Evolutionary conservation across 371 early-diverging fungal genomes (phyloP), one percentile per base, ranked within the genome.

Genomic region (Lichtheimia ramosa): DNA sequence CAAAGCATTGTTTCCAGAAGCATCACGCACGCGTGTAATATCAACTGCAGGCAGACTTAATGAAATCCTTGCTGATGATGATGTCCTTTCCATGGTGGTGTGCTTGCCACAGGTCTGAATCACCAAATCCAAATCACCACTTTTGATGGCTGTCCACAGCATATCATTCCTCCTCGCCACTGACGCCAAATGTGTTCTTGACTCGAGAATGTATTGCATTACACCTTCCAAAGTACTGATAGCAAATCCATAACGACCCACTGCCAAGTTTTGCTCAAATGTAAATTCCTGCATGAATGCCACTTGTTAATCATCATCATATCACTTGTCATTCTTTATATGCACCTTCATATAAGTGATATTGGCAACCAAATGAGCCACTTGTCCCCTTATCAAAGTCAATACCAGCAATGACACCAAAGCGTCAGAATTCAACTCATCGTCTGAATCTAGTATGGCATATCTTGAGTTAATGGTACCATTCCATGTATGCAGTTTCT

Each of bases 161-260:
- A 43, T 25, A 24, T 69, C 49, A 34, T 82, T 83, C 16, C 59
- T 69, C 23, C 46, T 20, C 0, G 81, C 74, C 0, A 84, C 28
- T 1, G 58, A 56, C 1, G 70, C 59, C 18, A 85, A 59, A n/a
- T 69, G 64, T 2, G 66, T 56, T 23, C 55, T 58, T 27, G 75
- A 70, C 10, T 72, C 65, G 18, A 71, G 60, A 7, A 85, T 73
- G 49, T 83, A 85, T 3, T 77, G 74, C 6, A 82, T 51, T 2
- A 81, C 82, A 0, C 74, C 83, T 42, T 85, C 85, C 50, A 85
- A 56, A 5, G 85, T 83, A 24, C 80, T 82, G 13, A 85, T 63
- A 1, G 82, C 76, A 61, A 81, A 85, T 5, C 83, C 85, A 43
- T 76, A 75, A 51, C 69, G 66, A n/a, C 85, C 85, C 12, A 59